phyloP scores from a whole-genome alignment of 2,329 filamentous ascomycete species.

The Neonectria neomacrospora region DNA sequence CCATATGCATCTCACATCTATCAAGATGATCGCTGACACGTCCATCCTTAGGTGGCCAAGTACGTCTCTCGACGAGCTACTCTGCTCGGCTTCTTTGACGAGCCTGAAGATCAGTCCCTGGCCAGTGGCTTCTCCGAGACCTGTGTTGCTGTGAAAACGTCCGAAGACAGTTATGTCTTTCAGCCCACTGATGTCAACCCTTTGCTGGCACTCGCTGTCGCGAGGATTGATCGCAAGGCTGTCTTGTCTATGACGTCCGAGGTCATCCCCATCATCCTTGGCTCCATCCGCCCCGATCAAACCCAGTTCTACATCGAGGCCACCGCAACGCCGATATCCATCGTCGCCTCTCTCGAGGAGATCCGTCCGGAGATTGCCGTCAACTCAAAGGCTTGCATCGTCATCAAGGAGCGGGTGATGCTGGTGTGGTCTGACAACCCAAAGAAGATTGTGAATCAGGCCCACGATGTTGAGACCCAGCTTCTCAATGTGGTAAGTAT shows the following conservation, averaged over 20 bases:
- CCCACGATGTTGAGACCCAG: slow-evolving; percentile 43
- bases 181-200: slow-evolving; percentile 40
- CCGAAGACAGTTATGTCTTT: slow-evolving; percentile 35
- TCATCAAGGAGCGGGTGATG: slow-evolving; percentile 36
- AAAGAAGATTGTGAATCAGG: slow-evolving; percentile 37
- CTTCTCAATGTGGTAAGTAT: slow-evolving; percentile 41
- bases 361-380: slow-evolving; percentile 31
- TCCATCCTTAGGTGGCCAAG: slow-evolving; percentile 36
- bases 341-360: slow-evolving; percentile 33
- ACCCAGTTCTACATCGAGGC: slow-evolving; percentile 33
- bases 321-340: slow-evolving; percentile 40
- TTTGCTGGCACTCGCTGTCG: slow-evolving; percentile 34
- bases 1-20: not conserved
- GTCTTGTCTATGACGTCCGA: slow-evolving; percentile 43
- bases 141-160: slow-evolving; percentile 40
- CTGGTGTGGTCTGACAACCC: slow-evolving; percentile 42
- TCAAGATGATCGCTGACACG: slow-evolving; percentile 18
- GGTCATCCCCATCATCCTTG: slow-evolving; percentile 34
- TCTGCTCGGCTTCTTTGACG: slow-evolving; percentile 43
- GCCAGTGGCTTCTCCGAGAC: slow-evolving; percentile 42
- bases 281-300: slow-evolving; percentile 37
- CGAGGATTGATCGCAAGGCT: slow-evolving; percentile 35
- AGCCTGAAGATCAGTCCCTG: slow-evolving; percentile 34
- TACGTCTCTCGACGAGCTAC: slow-evolving; percentile 44
- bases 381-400: slow-evolving; percentile 37